These are phyloP conservation scores for Stachybotrys echinatus DNA, from an alignment of 2,329 filamentous ascomycete species.

Conservation along the genomic window DNA sequence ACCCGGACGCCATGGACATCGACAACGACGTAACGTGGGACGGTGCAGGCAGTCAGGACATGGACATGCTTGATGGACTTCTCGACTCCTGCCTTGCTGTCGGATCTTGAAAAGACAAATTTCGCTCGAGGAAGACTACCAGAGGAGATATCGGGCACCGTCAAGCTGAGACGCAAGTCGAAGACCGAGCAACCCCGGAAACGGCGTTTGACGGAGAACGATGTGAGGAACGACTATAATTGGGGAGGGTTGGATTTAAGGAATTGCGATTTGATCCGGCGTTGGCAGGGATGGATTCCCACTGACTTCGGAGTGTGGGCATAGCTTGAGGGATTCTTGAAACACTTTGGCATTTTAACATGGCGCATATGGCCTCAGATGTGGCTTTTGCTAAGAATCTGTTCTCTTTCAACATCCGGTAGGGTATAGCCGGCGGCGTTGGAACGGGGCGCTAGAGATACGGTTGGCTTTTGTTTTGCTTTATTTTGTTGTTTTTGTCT, in stretches of 20 bases:
- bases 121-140: neutral
- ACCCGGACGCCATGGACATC: slow-evolving; percentile 53
- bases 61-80: slow-evolving; percentile 47
- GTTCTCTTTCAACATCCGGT: neutral
- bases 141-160: neutral
- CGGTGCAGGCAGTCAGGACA: slow-evolving; percentile 48
- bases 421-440: neutral
- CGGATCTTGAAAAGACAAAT: slow-evolving; percentile 23
- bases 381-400: neutral
- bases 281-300: neutral
- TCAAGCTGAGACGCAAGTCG: neutral
- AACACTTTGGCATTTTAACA: neutral
- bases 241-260: neutral
- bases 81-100: slow-evolving; percentile 52
- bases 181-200: neutral
- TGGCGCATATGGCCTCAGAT: neutral
- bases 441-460: neutral
- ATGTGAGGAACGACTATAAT: neutral
- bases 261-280: neutral
- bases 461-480: neutral
- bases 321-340: neutral
- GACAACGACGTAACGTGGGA: slow-evolving; percentile 59
- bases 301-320: neutral
- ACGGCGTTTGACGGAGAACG: neutral
- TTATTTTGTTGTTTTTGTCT: neutral